Conservation (phyloP, 495 filamentous ascomycete genomes). For the Extremus antarcticus region DNA sequence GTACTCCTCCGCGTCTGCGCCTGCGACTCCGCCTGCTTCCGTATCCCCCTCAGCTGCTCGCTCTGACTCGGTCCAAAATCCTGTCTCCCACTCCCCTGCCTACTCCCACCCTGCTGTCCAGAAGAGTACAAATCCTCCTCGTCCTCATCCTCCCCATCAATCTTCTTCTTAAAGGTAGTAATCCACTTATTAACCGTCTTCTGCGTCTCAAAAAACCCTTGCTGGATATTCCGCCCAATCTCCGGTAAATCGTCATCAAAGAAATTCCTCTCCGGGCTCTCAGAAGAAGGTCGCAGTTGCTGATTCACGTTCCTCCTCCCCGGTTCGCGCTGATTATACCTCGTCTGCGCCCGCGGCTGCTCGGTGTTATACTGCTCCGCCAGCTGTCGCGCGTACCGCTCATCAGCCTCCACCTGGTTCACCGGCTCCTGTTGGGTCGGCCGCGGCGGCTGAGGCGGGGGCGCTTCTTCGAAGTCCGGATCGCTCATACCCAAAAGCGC, state of each 20-base stretch:
- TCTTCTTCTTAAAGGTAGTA: slow-evolving; percentile 73
- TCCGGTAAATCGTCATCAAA: slow-evolving; percentile 93
- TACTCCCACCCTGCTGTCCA: slow-evolving; percentile 11
- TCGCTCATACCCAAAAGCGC: slow-evolving; percentile 85
- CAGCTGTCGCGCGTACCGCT: slow-evolving; percentile 85
- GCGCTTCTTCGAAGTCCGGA: slow-evolving; percentile 53
- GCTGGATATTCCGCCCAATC: slow-evolving; percentile 84
- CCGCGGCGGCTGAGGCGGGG: slow-evolving; percentile 35
- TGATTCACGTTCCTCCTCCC: slow-evolving; percentile 26
- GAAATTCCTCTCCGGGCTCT: slow-evolving; percentile 64
- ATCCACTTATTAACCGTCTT: slow-evolving; percentile 89
- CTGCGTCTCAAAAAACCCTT: slow-evolving; percentile 93
- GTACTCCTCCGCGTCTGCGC: slow-evolving; percentile 50
- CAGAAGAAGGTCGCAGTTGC: slow-evolving; percentile 36
- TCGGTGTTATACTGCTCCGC: slow-evolving; percentile 74
- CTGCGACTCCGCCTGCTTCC: slow-evolving; percentile 44
- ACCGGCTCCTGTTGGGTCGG: slow-evolving; percentile 36
- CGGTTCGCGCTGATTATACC: slow-evolving; percentile 41
- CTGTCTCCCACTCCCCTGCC: slow-evolving; percentile 18
- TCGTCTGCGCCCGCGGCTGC: slow-evolving; percentile 4
- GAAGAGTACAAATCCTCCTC: slow-evolving; percentile 30
- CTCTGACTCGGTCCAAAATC: slow-evolving; percentile 31
- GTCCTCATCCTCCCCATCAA: slow-evolving; percentile 72
- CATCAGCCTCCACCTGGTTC: slow-evolving; percentile 77
- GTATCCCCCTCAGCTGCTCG: slow-evolving; percentile 38